A percentile compares a stretch with the other conserved stretches of the same genome.
Evolutionary conservation across 2,329 filamentous ascomycete genomes (phyloP).

Genomic region (Rutstroemia sydowiana): DNA sequence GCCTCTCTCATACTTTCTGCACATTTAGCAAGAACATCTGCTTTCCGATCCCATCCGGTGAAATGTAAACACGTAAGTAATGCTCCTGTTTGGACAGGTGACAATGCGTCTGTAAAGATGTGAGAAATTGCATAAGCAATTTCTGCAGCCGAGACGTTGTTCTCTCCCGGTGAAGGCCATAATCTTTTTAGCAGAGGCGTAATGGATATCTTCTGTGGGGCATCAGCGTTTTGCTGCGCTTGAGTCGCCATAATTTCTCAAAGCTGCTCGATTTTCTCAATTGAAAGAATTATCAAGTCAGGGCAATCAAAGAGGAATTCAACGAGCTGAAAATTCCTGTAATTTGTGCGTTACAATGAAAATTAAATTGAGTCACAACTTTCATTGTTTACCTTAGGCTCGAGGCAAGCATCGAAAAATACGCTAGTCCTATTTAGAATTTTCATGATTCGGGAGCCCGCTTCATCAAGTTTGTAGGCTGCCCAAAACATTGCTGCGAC

Average conservation of each 20-base stretch:
- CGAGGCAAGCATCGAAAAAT: background rate
- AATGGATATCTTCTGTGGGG: conserved; percentile 37
- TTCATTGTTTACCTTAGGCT: background rate
- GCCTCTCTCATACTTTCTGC: conserved; percentile 78
- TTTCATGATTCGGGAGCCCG: conserved; percentile 12
- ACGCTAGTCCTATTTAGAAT: conserved; percentile 20
- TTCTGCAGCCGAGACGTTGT: conserved; percentile 62
- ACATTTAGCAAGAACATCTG: conserved; percentile 80
- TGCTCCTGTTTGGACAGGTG: conserved; percentile 80
- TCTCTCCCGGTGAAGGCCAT: conserved; percentile 47
- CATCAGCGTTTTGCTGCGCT: conserved; percentile 20
- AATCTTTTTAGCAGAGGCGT: conserved; percentile 67
- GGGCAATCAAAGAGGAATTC: background rate
- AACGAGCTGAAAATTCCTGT: background rate
- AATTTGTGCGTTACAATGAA: background rate
- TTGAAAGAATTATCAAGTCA: background rate
- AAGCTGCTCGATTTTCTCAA: background rate
- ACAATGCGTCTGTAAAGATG: conserved; percentile 85
- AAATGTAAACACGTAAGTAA: conserved; percentile 89
- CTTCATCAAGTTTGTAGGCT: conserved; percentile 1
- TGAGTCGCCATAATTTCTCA: conserved; percentile 19
- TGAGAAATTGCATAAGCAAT: conserved; percentile 85
- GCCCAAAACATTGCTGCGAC: background rate
- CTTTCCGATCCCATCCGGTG: conserved; percentile 73
- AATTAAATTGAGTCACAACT: conserved; percentile 1